Evolutionary conservation across 148 eudicot genomes (phyloP).

Genomic region (Chenopodium quinoa): DNA sequence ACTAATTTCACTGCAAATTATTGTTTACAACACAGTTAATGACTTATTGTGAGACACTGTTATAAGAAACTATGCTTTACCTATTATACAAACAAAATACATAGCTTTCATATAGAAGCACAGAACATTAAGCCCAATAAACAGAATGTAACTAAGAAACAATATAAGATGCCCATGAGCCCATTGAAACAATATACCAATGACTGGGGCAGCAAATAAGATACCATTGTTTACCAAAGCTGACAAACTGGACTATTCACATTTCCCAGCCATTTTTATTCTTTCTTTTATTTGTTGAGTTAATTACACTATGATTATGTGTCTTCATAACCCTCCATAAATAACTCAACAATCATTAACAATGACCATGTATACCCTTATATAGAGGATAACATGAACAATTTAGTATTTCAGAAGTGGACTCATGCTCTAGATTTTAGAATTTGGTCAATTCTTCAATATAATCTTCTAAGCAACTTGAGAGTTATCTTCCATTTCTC

Average conservation of each 20-base stretch:
- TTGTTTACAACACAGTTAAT: background rate
- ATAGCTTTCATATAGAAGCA: background rate
- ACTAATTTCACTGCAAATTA: constrained; percentile 2
- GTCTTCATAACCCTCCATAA: background rate
- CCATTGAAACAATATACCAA: background rate
- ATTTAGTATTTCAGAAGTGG: background rate
- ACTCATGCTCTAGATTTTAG: background rate
- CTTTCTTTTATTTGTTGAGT: background rate
- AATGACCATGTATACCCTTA: background rate
- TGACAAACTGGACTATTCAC: background rate
- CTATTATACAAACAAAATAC: background rate
- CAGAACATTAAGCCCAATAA: background rate
- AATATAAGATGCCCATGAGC: background rate
- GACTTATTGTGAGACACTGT: background rate
- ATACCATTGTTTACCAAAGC: background rate
- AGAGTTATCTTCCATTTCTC: background rate
- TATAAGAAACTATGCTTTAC: background rate
- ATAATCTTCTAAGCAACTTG: background rate
- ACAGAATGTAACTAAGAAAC: background rate
- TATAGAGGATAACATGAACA: background rate
- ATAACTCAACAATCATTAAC: background rate
- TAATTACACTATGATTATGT: background rate
- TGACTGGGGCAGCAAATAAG: background rate
- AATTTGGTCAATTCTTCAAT: background rate
- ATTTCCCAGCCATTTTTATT: background rate